phyloP scores from a whole-genome alignment of 2,329 filamentous ascomycete genomes.

The Neurospora sp. region DNA sequence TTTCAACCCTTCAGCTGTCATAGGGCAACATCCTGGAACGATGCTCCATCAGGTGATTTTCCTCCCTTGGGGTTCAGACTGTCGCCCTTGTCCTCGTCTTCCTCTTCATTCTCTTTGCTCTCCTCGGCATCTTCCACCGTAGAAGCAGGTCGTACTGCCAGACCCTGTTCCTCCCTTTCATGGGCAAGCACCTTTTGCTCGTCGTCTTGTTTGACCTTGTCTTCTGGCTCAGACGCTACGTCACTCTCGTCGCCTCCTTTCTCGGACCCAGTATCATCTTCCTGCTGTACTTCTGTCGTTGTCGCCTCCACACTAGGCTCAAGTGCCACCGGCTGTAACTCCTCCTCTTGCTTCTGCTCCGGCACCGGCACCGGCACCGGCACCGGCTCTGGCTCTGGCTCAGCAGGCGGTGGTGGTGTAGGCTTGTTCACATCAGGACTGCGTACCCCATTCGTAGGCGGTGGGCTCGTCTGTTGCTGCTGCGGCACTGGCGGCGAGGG shows the following conservation, averaged over 20 bases:
- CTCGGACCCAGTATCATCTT: constrained; percentile 18
- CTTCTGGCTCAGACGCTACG: constrained; percentile 25
- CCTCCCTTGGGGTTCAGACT: constrained; percentile 30
- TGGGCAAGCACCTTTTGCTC: constrained; percentile 49
- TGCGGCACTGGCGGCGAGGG: constrained; percentile 12
- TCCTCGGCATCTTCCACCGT: constrained; percentile 15
- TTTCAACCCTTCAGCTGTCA: constrained; percentile 21
- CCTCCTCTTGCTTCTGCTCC: constrained; percentile 17
- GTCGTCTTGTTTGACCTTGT: constrained; percentile 26
- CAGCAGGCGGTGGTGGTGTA: constrained; percentile 11
- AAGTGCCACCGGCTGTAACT: constrained; percentile 8
- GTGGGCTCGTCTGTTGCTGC: constrained; percentile 20
- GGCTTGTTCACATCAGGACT: constrained; percentile 19
- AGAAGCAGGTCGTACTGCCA: constrained; percentile 36
- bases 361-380: constrained; percentile 10
- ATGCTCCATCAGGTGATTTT: constrained; percentile 43
- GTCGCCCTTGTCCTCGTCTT: constrained; percentile 24
- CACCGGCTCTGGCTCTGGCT: constrained; percentile 13
- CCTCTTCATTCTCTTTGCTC: constrained; percentile 19
- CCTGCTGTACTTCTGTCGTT: constrained; percentile 22
- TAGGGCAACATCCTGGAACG: constrained; percentile 56
- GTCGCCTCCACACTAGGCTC: constrained; percentile 14
- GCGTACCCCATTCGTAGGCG: not conserved
- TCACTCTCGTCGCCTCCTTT: constrained; percentile 23
- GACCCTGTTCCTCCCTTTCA: constrained; percentile 44